Evolutionary conservation across 768 basidiomycete species (phyloP), one percentile per base, ranked within the genome.

Genomic region (Amanita rubescens): DNA sequence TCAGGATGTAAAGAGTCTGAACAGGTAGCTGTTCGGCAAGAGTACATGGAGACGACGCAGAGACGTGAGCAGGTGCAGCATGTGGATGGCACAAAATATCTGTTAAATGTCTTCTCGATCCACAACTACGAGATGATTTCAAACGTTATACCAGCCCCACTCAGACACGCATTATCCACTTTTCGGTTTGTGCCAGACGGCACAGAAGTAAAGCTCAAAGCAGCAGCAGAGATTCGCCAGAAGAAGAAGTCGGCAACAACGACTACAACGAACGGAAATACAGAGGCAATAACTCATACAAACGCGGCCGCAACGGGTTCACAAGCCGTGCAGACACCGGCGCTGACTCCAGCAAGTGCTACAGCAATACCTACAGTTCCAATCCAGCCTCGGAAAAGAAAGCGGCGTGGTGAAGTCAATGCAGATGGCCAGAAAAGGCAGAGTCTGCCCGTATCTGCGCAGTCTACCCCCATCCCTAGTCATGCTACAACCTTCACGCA

Each of bases 1-100:
- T 41, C 59, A 35, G 17, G 54, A 1, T 67, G 65, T 39, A 45
- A 20, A 8, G 15, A 58, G 9, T 56, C 56, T 0, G 58, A 54
- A 5, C 14, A 33, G 0, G 48, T 27, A 3, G 51, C 51, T 38
- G 52, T 61, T 4, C 51, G 51, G 19, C 64, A 64, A 47, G 64
- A 67, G 25, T 45, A 25, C 44, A 27, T 5, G 6, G 44, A 45
- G 44, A 45, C 25, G 14, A 45, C 24, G 14, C 14, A 45, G 25
- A 27, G 25, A 1, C 44, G 14, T 5, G 24, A 30, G 14, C 44
- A 45, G 17, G 14, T 45, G 22, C 24, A 3, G 44, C 44, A 45
- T 45, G 25, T 45, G 44, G 44, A 45, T 45, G 25, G 14, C 24
- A n/a, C 24, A 27, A 45, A 25, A 45, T 45, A 45, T 5, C 24